A percentile compares a stretch with the other conserved stretches of the same genome.
phyloP scores from a whole-genome alignment of 2,329 filamentous ascomycete genomes.

The Penicillium digitatum region DNA sequence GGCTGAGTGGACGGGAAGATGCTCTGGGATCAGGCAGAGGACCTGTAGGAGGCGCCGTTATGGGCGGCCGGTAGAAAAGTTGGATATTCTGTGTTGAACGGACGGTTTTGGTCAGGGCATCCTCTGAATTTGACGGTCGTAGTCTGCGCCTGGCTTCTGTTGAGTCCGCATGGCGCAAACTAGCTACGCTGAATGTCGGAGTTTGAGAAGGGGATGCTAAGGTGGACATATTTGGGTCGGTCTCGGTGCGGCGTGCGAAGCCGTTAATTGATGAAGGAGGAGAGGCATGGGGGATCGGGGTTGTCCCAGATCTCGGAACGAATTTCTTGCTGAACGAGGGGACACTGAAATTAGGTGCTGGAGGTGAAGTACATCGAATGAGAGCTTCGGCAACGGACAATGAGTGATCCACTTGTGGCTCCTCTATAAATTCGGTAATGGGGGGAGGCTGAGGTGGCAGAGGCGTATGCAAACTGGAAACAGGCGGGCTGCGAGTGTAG shows the following conservation, averaged over 20 bases:
- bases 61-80: conserved; percentile 19
- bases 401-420: conserved; percentile 17
- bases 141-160: conserved; percentile 25
- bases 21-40: conserved; percentile 11
- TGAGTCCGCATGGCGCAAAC: conserved; percentile 20
- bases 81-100: conserved; percentile 12
- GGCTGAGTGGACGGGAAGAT: conserved; percentile 22
- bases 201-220: conserved; percentile 35
- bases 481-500: conserved; percentile 19
- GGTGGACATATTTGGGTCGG: conserved; percentile 18
- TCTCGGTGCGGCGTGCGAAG: conserved; percentile 13
- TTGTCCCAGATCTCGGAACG: conserved; percentile 19
- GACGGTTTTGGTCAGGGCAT: conserved; percentile 21
- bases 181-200: conserved; percentile 27
- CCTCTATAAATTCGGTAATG: conserved; percentile 16
- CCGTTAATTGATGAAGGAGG: conserved; percentile 15
- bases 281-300: conserved; percentile 12
- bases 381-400: conserved; percentile 27
- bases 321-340: conserved; percentile 42
- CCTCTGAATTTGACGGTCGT: conserved; percentile 30
- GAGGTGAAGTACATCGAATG: conserved; percentile 31
- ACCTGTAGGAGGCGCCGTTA: conserved; percentile 7
- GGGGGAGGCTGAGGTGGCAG: conserved; percentile 7
- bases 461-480: conserved; percentile 20
- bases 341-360: conserved; percentile 43